phyloP scores from a whole-genome alignment of 805 yeast species.

The Monosporozyma siamensis region DNA sequence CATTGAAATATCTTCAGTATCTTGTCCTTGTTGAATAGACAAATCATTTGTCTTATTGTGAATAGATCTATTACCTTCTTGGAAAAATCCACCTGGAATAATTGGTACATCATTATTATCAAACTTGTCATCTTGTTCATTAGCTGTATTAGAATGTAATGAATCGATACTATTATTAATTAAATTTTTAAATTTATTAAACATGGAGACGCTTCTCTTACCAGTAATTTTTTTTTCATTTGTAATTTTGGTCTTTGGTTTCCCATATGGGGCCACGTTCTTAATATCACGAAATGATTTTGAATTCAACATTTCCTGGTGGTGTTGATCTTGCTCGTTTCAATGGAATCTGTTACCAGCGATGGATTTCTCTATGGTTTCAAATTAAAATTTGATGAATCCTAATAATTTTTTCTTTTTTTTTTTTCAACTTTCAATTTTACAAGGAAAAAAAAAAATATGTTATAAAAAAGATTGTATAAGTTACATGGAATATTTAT shows the following conservation, averaged over 20 bases:
- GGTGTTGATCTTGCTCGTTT: no score
- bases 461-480: no score
- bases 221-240: neutral
- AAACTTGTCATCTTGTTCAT: no score
- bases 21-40: neutral
- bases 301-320: neutral
- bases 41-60: neutral
- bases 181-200: constrained; percentile 4
- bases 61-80: neutral
- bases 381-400: neutral
- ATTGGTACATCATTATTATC: neutral
- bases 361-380: no score
- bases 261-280: constrained; percentile 8
- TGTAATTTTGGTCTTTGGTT: constrained; percentile 3
- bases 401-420: neutral
- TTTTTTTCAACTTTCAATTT: neutral
- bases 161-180: neutral
- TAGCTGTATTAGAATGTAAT: neutral
- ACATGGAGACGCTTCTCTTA: constrained; percentile 2
- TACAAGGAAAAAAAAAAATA: neutral
- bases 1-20: constrained; percentile 7
- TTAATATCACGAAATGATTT: constrained; percentile 8
- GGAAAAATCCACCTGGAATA: constrained; percentile 3
- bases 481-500: no score
- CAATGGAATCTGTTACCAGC: no score